Conservation (phyloP, 2,329 filamentous ascomycete genomes). For the Aspergillus pseudonomiae region DNA sequence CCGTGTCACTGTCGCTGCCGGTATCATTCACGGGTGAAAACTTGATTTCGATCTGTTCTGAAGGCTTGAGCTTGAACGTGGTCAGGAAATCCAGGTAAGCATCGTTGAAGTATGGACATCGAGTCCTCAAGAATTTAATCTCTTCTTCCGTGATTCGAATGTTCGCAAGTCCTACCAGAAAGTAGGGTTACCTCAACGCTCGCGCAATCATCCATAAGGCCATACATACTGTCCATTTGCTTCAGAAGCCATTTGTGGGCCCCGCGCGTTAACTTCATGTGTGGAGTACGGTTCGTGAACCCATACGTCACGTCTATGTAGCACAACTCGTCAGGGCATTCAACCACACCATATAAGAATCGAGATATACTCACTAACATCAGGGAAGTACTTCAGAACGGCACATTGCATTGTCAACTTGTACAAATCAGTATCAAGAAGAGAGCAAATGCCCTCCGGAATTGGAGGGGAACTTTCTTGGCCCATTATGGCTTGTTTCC, state of each 20-base stretch:
- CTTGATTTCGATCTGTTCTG: conserved; percentile 73
- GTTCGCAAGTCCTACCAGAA: conserved; percentile 71
- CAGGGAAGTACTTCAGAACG: conserved; percentile 86
- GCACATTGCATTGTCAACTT: conserved; percentile 99
- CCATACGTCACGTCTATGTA: conserved; percentile 75
- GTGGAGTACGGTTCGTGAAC: conserved; percentile 92
- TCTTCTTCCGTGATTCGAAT: conserved; percentile 80
- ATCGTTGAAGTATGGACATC: conserved; percentile 77
- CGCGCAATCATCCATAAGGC: not conserved
- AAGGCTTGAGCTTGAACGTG: conserved; percentile 77
- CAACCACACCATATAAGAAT: not conserved
- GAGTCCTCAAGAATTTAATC: conserved; percentile 72
- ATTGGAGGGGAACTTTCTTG: conserved; percentile 28
- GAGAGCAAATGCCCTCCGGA: conserved; percentile 76
- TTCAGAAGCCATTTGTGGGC: conserved; percentile 84
- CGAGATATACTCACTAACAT: conserved; percentile 51
- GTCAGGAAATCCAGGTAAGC: conserved; percentile 81
- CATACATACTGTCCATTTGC: conserved; percentile 73
- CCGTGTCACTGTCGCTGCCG: conserved; percentile 66
- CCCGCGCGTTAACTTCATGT: conserved; percentile 83
- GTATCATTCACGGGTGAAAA: conserved; percentile 63
- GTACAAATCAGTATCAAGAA: conserved; percentile 85
- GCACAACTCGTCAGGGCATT: conserved; percentile 9
- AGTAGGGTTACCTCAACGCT: not conserved
- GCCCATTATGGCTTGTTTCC: conserved; percentile 26